Conservation (phyloP, 306 rosid genomes). For the Pterocarpus santalinus region DNA sequence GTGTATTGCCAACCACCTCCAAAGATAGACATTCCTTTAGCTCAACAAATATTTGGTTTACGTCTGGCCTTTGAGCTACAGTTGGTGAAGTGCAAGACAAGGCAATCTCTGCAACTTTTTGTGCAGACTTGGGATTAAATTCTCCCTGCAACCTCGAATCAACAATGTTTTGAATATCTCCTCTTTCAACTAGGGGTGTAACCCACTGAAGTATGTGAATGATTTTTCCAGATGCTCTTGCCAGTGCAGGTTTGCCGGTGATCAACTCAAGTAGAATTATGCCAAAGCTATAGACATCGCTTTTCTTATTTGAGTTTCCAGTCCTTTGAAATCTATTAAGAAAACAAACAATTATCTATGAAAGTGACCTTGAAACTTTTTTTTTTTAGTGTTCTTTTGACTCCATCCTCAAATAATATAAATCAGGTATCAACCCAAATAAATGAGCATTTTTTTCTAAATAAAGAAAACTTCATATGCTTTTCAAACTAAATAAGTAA, state of each 20-base stretch:
- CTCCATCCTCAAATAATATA: no score
- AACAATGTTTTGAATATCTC: constrained; percentile 40
- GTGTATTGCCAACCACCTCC: constrained; percentile 18
- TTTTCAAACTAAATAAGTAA: no score
- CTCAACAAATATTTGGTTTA: constrained; percentile 37
- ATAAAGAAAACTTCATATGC: no score
- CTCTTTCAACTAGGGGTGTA: constrained; percentile 35
- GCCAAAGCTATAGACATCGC: constrained; percentile 54
- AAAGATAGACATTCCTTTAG: constrained; percentile 47
- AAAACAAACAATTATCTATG: neutral
- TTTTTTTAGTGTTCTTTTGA: no score
- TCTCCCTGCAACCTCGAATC: constrained; percentile 50
- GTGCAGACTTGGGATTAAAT: constrained; percentile 37
- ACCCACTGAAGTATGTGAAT: constrained; percentile 48
- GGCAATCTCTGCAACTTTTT: constrained; percentile 48
- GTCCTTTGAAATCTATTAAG: constrained; percentile 5
- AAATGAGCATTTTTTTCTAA: no score
- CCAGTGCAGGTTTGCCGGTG: constrained; percentile 38
- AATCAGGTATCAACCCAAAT: no score
- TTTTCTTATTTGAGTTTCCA: constrained; percentile 41
- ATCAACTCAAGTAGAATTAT: constrained; percentile 54
- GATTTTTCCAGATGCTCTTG: neutral
- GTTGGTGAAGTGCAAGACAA: constrained; percentile 26
- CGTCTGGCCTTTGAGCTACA: constrained; percentile 50
- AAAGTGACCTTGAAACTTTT: no score